Percentiles rank a stretch among this genome's conserved stretches.
Conservation (phyloP, 345 rosid genomes). For the Eutrema japonicum region DNA sequence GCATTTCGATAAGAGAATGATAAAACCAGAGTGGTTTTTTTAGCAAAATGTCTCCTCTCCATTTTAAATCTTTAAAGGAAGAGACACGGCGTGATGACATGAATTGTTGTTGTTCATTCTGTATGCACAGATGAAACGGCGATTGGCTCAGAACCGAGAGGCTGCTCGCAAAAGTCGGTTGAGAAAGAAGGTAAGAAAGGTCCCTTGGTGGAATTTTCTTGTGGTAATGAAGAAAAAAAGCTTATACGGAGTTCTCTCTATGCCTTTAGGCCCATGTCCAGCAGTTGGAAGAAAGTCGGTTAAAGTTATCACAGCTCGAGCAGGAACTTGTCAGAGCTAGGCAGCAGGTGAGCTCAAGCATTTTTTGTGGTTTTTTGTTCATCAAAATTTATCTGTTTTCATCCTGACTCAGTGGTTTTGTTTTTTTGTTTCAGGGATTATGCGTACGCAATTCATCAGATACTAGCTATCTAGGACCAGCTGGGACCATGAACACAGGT, state of each 20-base stretch:
- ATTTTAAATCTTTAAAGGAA: slow-evolving; percentile 18
- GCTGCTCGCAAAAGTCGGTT: slow-evolving; percentile 96
- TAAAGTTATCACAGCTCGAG: slow-evolving; percentile 80
- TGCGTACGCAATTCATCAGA: slow-evolving; percentile 52
- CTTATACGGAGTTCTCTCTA: slow-evolving; percentile 16
- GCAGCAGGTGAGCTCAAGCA: slow-evolving; percentile 54
- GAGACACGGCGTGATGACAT: slow-evolving; percentile 31
- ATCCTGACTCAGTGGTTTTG: slow-evolving; percentile 10
- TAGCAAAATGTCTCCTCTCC: background rate
- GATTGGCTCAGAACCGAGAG: slow-evolving; percentile 96
- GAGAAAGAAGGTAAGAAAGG: slow-evolving; percentile 71
- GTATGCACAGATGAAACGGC: slow-evolving; percentile 61
- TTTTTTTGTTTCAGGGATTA: slow-evolving; percentile 54
- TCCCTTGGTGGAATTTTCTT: slow-evolving; percentile 9
- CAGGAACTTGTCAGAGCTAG: slow-evolving; percentile 80
- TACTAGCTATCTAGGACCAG: slow-evolving; percentile 56
- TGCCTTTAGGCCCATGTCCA: slow-evolving; percentile 85
- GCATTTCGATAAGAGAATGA: slow-evolving; percentile 11
- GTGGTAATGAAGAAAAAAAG: background rate
- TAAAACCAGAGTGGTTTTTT: background rate
- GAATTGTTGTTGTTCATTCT: slow-evolving; percentile 37
- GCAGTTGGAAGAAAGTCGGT: slow-evolving; percentile 79
- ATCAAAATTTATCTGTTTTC: background rate
- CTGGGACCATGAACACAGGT: slow-evolving; percentile 61
- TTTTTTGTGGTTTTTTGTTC: slow-evolving; percentile 7